Evolutionary conservation across 257 asterid species (phyloP), one percentile per base, ranked within the genome.

Genomic region (Phtheirospermum japonicum): DNA sequence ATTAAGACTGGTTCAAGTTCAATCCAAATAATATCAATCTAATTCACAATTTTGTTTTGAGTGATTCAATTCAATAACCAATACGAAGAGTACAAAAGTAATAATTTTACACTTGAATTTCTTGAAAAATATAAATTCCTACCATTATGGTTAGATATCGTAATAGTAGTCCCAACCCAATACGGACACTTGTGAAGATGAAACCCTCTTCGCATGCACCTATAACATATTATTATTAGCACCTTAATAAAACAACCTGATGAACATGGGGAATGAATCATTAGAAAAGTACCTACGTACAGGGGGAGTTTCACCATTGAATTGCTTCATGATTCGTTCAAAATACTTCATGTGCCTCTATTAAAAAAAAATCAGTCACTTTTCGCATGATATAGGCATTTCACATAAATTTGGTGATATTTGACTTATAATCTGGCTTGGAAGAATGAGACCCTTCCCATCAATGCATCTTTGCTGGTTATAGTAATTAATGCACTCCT

Each of bases 151-250:
- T 84, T 82, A 37, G 86, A 82, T 79, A 92, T 82, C n/a, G 96
- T 92, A 50, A 92, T 79, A 48, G 99, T 76, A 37, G 99, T 97
- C 83, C 99, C 81, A 66, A 92, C 83, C 99, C 97, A 89, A 76
- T 85, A 89, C 4, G 96, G 93, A 73, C 99, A 92, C 18, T 80
- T 80, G 76, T 82, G 97, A 60, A 92, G 80, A 69, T 87, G 88
- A 74, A 92, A 92, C 68, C 99, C 99, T 76, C 99, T 83, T 68
- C 89, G 82, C 97, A 92, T 92, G 85, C 99, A 92, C 79, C 99
- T 92, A 84, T 57, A 72, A 40, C 59, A 49, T 20, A 45, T 50
- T 65, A 46, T 34, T 57, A 57, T 77, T 67, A 76, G 63, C 74
- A 73, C 55, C 75, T 36, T 52, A 37, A n/a, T 36, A 18, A 48